Evolutionary conservation across 805 yeast species (phyloP), one percentile per base, ranked within the genome.

Genomic region (Suhomyces xylopsoci): DNA sequence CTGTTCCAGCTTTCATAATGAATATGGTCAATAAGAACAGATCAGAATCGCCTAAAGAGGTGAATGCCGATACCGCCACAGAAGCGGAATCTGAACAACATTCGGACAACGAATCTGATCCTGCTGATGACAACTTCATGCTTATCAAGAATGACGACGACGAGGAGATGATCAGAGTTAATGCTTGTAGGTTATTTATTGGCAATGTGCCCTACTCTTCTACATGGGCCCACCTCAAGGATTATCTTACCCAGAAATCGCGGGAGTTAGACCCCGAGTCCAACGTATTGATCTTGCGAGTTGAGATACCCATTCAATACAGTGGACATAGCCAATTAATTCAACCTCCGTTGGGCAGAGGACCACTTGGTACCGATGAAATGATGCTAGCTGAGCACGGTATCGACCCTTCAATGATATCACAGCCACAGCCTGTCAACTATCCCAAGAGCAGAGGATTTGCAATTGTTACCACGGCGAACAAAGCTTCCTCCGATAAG

Each of bases 381-480:
- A 9, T 26, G 6, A 38, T 38, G 42, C 24, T 19, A 9, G 19
- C 20, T 9, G 26, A 41, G 17, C 22, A 46, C 19, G 49, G 49
- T 15, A 17, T 45, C 7, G 48, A 45, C n/a, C 48, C 41, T 5
- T 46, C 30, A 3, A 15, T 15, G 15, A 22, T 45, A 1, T 14
- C n/a, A 8, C 28, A n/a, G 7, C 7, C 34, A 9, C 48, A 45
- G 19, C 17, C 26, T 7, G 26, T 45, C 7, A 15, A 20, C 6
- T 45, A 24, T 10, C 30, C 52, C 25, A 53, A 53, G 25, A 66
- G 70, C 30, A 78, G 83, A 59, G 90, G 91, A 1, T 85, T 82
- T 70, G 90, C 90, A 1, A 78, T 85, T 47, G 88, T 83, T 1
- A 73, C 79, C 3, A 83, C 82, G 22, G 72, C 72, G 1, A 64